Evolutionary conservation across 1,139 yeast species (phyloP), one percentile per base, ranked within the genome.

Genomic region (Hyphopichia wangnamkhiaoensis): DNA sequence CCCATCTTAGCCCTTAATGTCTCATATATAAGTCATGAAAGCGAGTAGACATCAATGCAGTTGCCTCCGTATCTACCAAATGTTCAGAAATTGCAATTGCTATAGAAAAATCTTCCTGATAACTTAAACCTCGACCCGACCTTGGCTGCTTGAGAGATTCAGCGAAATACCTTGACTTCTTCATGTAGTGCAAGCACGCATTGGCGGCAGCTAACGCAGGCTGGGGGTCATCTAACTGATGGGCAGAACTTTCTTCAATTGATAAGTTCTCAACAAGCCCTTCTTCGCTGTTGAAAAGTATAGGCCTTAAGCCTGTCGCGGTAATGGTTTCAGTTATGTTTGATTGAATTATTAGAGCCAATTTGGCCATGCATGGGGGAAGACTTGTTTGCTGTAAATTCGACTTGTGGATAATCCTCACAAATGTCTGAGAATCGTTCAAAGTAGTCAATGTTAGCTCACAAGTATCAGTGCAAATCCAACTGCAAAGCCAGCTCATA

Each of bases 41-140:
- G 50, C 69, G 76, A 0, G 76, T 71, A 1, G 74, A 59, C 3
- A 66, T 43, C 40, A 67, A 63, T 0, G 63, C 63, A 0, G 60
- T 54, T 15, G 66, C 56, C 4, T 47, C 45, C 1, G 53, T 44
- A 1, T 39, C 32, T 0, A 61, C 40, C 8, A 70, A 43, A 33
- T 54, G 50, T 37, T 71, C 74, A 17, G 63, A 52, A 2, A 68
- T 58, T 1, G 76, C 66, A 8, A 69, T 43, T 5, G 72, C 58
- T 1, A 71, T 58, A 2, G 74, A 53, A 43, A 68, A 62, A 1
- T 76, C 74, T 48, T 71, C 75, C 9, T 60, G 58, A 10, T 63
- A 53, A 27, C 74, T 65, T 1, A 76, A 64, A 0, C 72, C 81
- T 45, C 81, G 58, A 0, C 82, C 82, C 7, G 77, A 64, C 44